Conservation (phyloP, 305 asterid genomes). For the Solanum aculeatissimum region DNA sequence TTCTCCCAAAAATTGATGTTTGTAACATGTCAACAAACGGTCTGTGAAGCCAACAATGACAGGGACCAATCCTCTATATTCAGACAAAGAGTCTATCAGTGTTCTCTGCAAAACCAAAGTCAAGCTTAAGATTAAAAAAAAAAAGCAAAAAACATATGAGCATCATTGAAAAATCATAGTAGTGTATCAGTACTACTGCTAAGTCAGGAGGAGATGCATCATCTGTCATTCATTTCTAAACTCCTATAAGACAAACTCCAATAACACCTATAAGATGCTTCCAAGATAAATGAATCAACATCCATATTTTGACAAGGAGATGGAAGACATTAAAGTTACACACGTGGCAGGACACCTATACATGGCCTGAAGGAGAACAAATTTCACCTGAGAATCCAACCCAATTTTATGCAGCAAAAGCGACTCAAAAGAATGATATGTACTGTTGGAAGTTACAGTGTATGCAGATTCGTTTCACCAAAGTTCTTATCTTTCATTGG, state of each 20-base stretch:
- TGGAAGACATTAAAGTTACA: background rate
- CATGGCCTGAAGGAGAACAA: background rate
- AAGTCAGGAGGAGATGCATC: background rate
- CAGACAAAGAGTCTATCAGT: conserved; percentile 53
- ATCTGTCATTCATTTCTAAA: background rate
- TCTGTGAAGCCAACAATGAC: conserved; percentile 51
- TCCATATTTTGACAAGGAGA: background rate
- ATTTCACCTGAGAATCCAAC: background rate
- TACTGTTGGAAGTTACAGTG: background rate
- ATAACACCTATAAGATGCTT: background rate
- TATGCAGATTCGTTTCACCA: background rate
- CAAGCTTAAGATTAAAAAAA: conserved; percentile 8
- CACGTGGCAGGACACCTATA: background rate
- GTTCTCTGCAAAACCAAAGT: conserved; percentile 38
- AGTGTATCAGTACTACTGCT: conserved; percentile 1
- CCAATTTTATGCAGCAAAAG: background rate
- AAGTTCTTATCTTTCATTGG: background rate
- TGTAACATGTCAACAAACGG: conserved; percentile 66
- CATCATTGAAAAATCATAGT: background rate
- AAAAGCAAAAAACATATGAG: background rate
- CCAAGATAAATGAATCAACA: background rate
- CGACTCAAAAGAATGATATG: background rate
- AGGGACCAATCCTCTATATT: conserved; percentile 65
- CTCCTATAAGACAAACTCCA: background rate
- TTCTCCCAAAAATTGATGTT: conserved; percentile 73